Evolutionary conservation across 1,284 basidiomycete species (phyloP), one percentile per base, ranked within the genome.

Genomic region (Ganoderma leucocontextum): DNA sequence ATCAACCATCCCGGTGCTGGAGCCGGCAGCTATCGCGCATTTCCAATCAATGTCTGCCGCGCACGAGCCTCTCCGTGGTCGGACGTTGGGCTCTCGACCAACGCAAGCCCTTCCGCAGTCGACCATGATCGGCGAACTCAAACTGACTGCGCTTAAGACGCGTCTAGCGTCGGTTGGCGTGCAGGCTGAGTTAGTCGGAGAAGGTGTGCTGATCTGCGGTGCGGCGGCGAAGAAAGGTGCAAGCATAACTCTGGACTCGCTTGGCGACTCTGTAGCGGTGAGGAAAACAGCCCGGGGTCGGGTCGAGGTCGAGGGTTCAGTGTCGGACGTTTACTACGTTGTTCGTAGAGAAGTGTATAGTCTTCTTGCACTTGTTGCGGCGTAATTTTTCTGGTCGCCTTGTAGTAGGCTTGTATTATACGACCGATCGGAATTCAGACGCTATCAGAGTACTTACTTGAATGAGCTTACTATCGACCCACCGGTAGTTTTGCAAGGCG

Each of bases 41-140:
- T 64, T 73, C 2, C 67, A 68, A 58, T 55, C 73, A 22, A 72
- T 84, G n/a, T 79, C 82, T 33, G 64, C 62, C 5, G 47, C 55
- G 47, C 76, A 70, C 35, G 72, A 75, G 38, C 75, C 79, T 25
- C 73, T 79, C 36, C 77, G 76, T 64, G 79, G 80, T 35, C 85
- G 82, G 36, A 82, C 84, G 36, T 84, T 93, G 29, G 91, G 91
- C n/a, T 86, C 87, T 22, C 86, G 90, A 36, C 85, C 87, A 9
- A 81, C 82, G 39, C 82, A 84, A 41, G 82, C 88, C 1, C 83
- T 96, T 3, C 94, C 95, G 1, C 88, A 91, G 68, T 96, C 96
- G 0, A 93, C 96, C 9, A 97, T 97, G 90, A 97, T 99, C 69
- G 97, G 97, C 58, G 97, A 98, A 77, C 87, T 98, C 57, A 96